phyloP scores from a whole-genome alignment of 768 basidiomycete species.

The Russula earlei region DNA sequence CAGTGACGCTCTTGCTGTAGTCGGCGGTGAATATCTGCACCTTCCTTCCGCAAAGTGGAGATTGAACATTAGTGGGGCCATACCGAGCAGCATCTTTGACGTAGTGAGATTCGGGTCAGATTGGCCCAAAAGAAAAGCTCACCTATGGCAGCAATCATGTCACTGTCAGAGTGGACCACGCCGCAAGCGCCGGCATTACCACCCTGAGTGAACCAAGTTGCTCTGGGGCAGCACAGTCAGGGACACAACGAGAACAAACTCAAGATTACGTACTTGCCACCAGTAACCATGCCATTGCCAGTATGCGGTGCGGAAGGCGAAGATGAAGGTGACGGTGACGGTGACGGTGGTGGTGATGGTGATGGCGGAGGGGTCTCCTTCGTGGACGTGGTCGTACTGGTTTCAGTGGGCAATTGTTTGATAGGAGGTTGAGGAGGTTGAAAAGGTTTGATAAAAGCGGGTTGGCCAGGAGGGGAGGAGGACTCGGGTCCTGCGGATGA shows the following conservation, averaged over 20 bases:
- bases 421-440: neutral
- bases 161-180: constrained; percentile 42
- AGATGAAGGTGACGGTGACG: too few relatives aligned
- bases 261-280: neutral
- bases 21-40: constrained; percentile 55
- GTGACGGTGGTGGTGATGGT: too few relatives aligned
- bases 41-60: constrained; percentile 44
- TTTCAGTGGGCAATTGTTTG: too few relatives aligned
- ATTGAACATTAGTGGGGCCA: constrained; percentile 24
- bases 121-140: constrained; percentile 15
- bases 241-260: neutral
- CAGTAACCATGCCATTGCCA: neutral
- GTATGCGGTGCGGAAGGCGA: neutral
- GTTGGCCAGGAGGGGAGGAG: neutral
- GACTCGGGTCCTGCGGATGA: too few relatives aligned
- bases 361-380: too few relatives aligned
- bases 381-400: too few relatives aligned
- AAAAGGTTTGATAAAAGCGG: neutral
- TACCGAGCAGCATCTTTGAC: constrained; percentile 42
- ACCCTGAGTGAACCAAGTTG: constrained; percentile 38
- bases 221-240: constrained; percentile 21
- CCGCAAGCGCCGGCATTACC: constrained; percentile 80
- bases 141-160: constrained; percentile 56
- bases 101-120: neutral
- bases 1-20: constrained; percentile 50